A percentile compares a stretch with the other conserved stretches of the same genome.
phyloP scores from a whole-genome alignment of 1,284 basidiomycete species.

The Ceratobasidium sp. region DNA sequence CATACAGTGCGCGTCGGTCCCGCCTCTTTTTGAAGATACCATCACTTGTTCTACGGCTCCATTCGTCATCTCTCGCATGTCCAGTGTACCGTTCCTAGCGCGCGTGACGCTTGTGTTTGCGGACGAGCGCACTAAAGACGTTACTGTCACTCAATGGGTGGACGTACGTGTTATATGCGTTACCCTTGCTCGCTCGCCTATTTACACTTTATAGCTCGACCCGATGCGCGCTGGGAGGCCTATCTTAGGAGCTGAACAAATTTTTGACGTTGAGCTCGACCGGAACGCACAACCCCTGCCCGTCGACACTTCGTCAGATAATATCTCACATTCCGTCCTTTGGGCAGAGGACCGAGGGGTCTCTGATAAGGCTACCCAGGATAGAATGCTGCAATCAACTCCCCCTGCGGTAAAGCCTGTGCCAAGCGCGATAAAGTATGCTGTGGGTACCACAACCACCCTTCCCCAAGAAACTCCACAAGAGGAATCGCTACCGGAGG shows the following conservation, averaged over 20 bases:
- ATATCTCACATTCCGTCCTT: constrained; percentile 5
- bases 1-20: constrained; percentile 27
- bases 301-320: constrained; percentile 2
- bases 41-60: constrained; percentile 30
- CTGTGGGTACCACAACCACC: background rate
- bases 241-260: constrained; percentile 26
- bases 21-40: constrained; percentile 31
- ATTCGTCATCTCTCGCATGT: constrained; percentile 28
- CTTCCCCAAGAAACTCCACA: background rate
- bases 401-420: background rate
- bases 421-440: constrained; percentile 1
- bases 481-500: background rate
- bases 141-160: constrained; percentile 37
- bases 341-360: constrained; percentile 40
- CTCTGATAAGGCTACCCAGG: constrained; percentile 2
- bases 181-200: background rate
- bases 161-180: constrained; percentile 18
- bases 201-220: constrained; percentile 15
- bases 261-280: constrained; percentile 42
- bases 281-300: constrained; percentile 14
- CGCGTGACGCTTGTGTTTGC: constrained; percentile 34
- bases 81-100: constrained; percentile 23
- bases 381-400: background rate
- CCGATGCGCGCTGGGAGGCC: constrained; percentile 19
- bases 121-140: constrained; percentile 35